Percentiles rank a stretch among this genome's conserved stretches.
Conservation (phyloP, 805 yeast species). For the Sugiyamaella boreocaroliniensis region DNA sequence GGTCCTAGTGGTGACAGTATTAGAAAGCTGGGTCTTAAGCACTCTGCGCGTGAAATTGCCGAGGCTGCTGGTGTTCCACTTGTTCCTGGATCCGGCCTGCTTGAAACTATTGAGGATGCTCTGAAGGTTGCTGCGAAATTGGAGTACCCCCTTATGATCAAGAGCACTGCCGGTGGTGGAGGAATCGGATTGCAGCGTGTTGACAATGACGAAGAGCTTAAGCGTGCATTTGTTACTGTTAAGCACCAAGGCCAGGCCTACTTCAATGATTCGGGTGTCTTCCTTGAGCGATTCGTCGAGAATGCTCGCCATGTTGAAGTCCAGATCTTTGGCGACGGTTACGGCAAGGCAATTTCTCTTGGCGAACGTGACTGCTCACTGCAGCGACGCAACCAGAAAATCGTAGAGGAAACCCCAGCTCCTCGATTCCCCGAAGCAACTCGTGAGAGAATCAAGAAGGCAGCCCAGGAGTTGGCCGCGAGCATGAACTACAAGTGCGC, state of each 20-base stretch:
- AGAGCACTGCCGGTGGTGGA: conserved; percentile 99
- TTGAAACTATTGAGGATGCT: conserved; percentile 68
- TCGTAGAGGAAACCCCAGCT: conserved; percentile 97
- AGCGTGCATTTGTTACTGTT: conserved; percentile 80
- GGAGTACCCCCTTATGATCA: conserved; percentile 87
- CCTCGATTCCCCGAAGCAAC: conserved; percentile 83
- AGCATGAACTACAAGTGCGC: conserved; percentile 90
- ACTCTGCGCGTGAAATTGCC: conserved; percentile 94
- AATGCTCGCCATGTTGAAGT: conserved; percentile 94
- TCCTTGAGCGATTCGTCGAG: conserved; percentile 89
- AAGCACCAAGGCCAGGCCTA: conserved; percentile 90
- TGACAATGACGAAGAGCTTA: conserved; percentile 73
- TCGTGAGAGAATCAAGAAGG: conserved; percentile 63
- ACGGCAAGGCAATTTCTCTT: conserved; percentile 83
- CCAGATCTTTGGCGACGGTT: conserved; percentile 94
- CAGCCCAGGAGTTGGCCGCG: conserved; percentile 78
- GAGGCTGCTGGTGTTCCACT: conserved; percentile 86
- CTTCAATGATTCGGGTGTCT: conserved; percentile 94
- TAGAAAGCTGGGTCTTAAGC: conserved; percentile 85
- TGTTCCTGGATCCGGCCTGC: conserved; percentile 93
- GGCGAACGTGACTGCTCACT: conserved; percentile 98
- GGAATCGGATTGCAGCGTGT: conserved; percentile 97
- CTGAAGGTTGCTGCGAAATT: conserved; percentile 62
- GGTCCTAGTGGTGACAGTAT: conserved; percentile 97
- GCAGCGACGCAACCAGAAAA: conserved; percentile 94